These are phyloP conservation scores for Arxiozyma slooffiae DNA, from an alignment of 1,139 yeast genomes.

Conservation along the genomic window DNA sequence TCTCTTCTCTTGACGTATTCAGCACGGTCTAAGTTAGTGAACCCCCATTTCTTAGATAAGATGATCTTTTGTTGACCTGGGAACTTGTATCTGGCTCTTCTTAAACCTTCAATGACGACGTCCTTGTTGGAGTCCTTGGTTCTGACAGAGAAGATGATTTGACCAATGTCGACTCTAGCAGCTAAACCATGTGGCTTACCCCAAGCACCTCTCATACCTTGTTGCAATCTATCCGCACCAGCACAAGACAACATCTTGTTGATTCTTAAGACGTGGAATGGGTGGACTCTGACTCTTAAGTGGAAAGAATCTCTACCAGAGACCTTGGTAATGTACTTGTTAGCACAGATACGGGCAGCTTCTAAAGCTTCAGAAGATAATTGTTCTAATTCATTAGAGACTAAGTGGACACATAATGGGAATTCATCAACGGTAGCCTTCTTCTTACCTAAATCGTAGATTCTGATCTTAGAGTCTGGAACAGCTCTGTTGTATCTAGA, in stretches of 20 bases:
- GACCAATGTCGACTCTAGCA: constrained; percentile 98
- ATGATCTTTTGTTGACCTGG: constrained; percentile 99
- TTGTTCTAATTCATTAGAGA: constrained; percentile 98
- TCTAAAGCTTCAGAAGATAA: constrained; percentile 98
- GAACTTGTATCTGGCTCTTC: constrained; percentile 99
- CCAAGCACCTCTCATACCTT: constrained; percentile 99
- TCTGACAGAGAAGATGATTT: constrained; percentile 95
- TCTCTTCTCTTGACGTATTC: constrained; percentile 90
- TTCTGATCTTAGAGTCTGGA: constrained; percentile 99
- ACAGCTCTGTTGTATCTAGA: constrained; percentile 99
- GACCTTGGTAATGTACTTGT: constrained; percentile 95
- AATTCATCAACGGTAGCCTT: constrained; percentile 98
- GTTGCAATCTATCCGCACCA: constrained; percentile 99
- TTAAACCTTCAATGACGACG: constrained; percentile 95
- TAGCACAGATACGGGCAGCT: constrained; percentile 99
- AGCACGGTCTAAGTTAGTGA: constrained; percentile 97
- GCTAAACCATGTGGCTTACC: constrained; percentile 99
- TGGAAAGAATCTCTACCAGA: constrained; percentile 99
- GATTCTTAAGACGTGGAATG: constrained; percentile 99
- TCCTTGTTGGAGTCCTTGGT: constrained; percentile 97
- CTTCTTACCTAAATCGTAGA: constrained; percentile 99
- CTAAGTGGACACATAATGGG: constrained; percentile 99
- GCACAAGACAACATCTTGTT: constrained; percentile 99
- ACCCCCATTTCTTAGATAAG: constrained; percentile 99
- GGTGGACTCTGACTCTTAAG: constrained; percentile 99